Percentiles rank a stretch among this genome's conserved stretches.
Evolutionary conservation across 805 yeast genomes (phyloP).

Genomic region (Candida hispaniensis): DNA sequence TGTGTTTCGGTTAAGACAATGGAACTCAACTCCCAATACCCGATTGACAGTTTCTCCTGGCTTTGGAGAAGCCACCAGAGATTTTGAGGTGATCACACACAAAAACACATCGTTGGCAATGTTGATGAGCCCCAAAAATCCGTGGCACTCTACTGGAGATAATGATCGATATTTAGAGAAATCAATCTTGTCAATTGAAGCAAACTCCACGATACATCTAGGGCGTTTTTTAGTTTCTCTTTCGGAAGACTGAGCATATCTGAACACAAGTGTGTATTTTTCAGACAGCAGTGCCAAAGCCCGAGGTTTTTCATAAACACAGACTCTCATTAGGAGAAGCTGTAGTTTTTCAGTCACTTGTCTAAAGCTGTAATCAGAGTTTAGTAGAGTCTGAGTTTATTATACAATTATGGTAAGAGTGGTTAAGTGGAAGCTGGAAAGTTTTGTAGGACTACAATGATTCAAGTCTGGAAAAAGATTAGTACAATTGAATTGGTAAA

Average conservation of each 20-base stretch:
- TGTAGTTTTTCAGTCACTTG: too few species aligned
- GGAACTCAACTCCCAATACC: slow-evolving; percentile 78
- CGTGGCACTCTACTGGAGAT: slow-evolving; percentile 34
- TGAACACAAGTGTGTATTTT: slow-evolving; percentile 47
- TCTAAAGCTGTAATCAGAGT: too few species aligned
- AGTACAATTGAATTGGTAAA: too few species aligned
- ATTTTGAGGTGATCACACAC: slow-evolving; percentile 67
- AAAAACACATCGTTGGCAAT: slow-evolving; percentile 58
- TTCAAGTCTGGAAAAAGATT: too few species aligned
- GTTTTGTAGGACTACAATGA: too few species aligned
- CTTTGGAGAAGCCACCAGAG: slow-evolving; percentile 72
- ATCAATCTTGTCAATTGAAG: slow-evolving; percentile 32
- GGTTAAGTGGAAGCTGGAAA: too few species aligned
- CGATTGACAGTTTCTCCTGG: slow-evolving; percentile 69
- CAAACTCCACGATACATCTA: slow-evolving; percentile 37
- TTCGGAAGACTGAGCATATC: slow-evolving; percentile 22
- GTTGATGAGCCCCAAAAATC: slow-evolving; percentile 68
- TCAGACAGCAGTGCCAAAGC: slow-evolving; percentile 55
- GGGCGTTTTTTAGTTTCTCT: slow-evolving; percentile 17
- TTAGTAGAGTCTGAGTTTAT: too few species aligned
- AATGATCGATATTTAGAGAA: slow-evolving; percentile 32
- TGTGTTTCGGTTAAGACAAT: slow-evolving; percentile 53
- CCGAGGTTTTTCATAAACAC: slow-evolving; percentile 53
- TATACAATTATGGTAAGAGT: too few species aligned
- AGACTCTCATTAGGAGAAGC: slow-evolving; percentile 47